Evolutionary conservation across 345 rosid genomes (phyloP), one percentile per base, ranked within the genome.

Genomic region (Gossypium herbaceum): DNA sequence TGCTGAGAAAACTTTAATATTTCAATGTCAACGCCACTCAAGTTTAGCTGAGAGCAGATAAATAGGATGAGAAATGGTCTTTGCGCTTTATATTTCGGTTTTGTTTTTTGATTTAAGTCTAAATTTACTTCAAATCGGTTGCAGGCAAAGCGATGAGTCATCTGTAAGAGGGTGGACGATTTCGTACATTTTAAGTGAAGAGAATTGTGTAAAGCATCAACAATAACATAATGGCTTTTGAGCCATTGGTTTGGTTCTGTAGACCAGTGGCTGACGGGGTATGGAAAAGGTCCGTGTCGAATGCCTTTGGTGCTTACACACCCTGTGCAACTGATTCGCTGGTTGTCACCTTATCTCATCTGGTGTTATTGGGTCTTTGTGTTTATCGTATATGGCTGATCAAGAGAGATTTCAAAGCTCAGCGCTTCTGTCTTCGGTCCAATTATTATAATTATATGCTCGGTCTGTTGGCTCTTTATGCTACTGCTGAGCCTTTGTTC

Each of bases 261-360:
- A 85, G 75, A 77, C 99, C 99, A 3, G 90, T 83, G 80, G 67
- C 81, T 12, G 75, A 86, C 83, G 98, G 98, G 74, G 73, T 84
- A 71, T 95, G 99, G 99, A 73, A 93, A 11, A 88, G 79, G 77
- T 82, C 78, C 27, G 97, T 91, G 78, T 87, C 87, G 75, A 93
- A 90, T 88, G 99, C 97, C 17, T 89, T 95, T 82, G 99, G 99
- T 58, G 90, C 88, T 57, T 95, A 93, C 82, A 93, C 99, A 64
- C 99, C 99, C 27, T 93, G 99, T 85, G 97, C 92, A 52, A 83
- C 93, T 22, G 90, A 93, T 79, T 86, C 94, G 61, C 77, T 93
- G 80, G 99, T 93, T 72, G 61, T 93, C 41, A 76, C 82, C 4
- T 20, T 89, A 65, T 85, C 97, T 69, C 89, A 95, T 77, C 57